Evolutionary conservation across 2,329 filamentous ascomycete genomes (phyloP).

Genomic region (Emergomyces pasteurianus): DNA sequence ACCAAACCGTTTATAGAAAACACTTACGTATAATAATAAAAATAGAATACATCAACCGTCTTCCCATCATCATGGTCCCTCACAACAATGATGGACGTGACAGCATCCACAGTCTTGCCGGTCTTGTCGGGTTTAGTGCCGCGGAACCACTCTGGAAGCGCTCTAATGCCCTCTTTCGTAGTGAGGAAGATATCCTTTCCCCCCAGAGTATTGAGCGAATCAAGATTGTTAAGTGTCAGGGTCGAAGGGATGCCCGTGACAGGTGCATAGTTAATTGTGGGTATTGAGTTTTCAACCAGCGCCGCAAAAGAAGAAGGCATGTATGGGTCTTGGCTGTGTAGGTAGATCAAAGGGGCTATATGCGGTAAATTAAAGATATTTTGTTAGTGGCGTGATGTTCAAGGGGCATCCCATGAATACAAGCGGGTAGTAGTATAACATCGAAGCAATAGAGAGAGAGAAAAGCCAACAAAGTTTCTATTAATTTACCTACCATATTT

Average conservation of each 20-base stretch:
- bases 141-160: slow-evolving; percentile 36
- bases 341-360: slow-evolving; percentile 40
- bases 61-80: slow-evolving; percentile 42
- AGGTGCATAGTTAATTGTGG: slow-evolving; percentile 31
- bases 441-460: background rate
- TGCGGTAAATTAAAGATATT: background rate
- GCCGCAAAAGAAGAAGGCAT: slow-evolving; percentile 38
- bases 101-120: slow-evolving; percentile 40
- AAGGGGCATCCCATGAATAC: background rate
- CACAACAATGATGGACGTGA: slow-evolving; percentile 44
- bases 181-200: slow-evolving; percentile 39
- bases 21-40: slow-evolving; percentile 47
- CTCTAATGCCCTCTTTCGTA: slow-evolving; percentile 36
- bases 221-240: slow-evolving; percentile 38
- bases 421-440: background rate
- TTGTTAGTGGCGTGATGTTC: background rate
- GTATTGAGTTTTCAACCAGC: slow-evolving; percentile 36
- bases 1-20: background rate
- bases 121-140: slow-evolving; percentile 42
- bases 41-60: slow-evolving; percentile 49
- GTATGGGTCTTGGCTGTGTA: slow-evolving; percentile 38
- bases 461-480: background rate
- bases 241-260: slow-evolving; percentile 28
- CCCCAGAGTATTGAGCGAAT: slow-evolving; percentile 34
- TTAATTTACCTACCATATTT: slow-evolving; percentile 30